phyloP scores from a whole-genome alignment of 345 rosid species.

The Arabis hirsuta region DNA sequence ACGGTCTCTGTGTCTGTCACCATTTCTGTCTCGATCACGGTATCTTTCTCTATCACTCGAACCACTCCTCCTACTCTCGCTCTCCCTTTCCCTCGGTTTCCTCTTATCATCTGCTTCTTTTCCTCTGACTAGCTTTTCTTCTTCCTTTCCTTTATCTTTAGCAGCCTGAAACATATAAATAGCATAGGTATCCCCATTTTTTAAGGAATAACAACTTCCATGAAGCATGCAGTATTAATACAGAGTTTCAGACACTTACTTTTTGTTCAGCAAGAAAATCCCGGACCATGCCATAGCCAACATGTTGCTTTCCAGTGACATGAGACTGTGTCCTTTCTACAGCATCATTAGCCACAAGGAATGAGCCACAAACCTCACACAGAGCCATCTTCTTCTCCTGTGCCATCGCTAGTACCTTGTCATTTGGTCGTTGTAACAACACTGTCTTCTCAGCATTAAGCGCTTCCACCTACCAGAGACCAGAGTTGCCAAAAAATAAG shows the following conservation, averaged over 20 bases:
- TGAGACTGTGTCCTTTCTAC: conserved; percentile 98
- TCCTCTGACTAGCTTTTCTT: conserved; percentile 77
- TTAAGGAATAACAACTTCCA: conserved; percentile 7
- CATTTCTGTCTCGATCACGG: conserved; percentile 60
- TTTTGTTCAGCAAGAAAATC: conserved; percentile 82
- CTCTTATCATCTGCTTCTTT: conserved; percentile 82
- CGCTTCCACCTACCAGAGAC: conserved; percentile 69
- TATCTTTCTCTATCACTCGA: conserved; percentile 74
- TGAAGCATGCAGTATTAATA: conserved; percentile 28
- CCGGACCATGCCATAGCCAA: conserved; percentile 97
- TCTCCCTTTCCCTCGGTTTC: conserved; percentile 76
- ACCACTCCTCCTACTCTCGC: conserved; percentile 63
- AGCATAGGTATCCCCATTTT: conserved; percentile 25
- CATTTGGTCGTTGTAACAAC: conserved; percentile 68
- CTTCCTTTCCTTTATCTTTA: conserved; percentile 85
- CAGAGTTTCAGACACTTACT: conserved; percentile 45
- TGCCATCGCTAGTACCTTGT: conserved; percentile 70
- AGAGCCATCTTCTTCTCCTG: conserved; percentile 98
- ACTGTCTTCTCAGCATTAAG: conserved; percentile 78
- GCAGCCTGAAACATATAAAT: conserved; percentile 56
- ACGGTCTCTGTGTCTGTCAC: conserved; percentile 61
- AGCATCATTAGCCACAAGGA: conserved; percentile 96
- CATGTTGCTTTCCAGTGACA: conserved; percentile 93
- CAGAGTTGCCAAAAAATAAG: conserved; percentile 23
- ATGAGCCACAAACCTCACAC: conserved; percentile 98